phyloP scores from a whole-genome alignment of 768 basidiomycete species.

The Cystobasidium ongulense region DNA sequence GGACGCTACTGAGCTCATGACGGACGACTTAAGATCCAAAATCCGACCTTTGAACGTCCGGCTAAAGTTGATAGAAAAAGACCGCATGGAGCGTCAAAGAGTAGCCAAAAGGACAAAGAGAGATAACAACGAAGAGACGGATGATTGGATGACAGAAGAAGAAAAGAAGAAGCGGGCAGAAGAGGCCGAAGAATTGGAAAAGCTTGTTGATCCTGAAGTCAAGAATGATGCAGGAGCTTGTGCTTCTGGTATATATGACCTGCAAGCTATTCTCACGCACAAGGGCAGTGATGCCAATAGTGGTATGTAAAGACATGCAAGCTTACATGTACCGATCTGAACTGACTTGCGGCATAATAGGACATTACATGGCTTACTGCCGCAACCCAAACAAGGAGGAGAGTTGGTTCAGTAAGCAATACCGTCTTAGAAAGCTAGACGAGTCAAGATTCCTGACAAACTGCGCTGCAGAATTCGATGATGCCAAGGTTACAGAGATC shows the following conservation, averaged over 20 bases:
- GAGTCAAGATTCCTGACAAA: too few relatives aligned
- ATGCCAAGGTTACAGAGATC: conserved; percentile 21
- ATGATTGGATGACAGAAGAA: conserved; percentile 30
- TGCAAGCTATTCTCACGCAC: conserved; percentile 93
- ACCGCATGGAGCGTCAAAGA: conserved; percentile 70
- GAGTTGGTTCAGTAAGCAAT: conserved; percentile 20
- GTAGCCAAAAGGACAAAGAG: conserved; percentile 57
- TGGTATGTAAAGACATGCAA: background rate
- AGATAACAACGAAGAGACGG: conserved; percentile 35
- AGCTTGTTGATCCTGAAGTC: conserved; percentile 57
- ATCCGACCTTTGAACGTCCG: conserved; percentile 62
- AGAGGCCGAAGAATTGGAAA: conserved; percentile 61
- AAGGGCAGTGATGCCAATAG: conserved; percentile 85
- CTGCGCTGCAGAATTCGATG: conserved; percentile 29
- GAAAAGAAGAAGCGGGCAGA: conserved; percentile 58
- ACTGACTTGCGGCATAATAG: background rate
- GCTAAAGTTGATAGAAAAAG: conserved; percentile 73
- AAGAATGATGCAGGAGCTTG: conserved; percentile 65
- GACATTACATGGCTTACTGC: conserved; percentile 21
- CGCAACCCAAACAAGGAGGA: conserved; percentile 17
- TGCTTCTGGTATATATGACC: conserved; percentile 75
- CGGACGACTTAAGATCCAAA: conserved; percentile 67
- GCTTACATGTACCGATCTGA: background rate
- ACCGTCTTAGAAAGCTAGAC: background rate
- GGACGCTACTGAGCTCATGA: conserved; percentile 71